phyloP scores from a whole-genome alignment of 1,284 basidiomycete genomes.

The Amylostereum areolatum region DNA sequence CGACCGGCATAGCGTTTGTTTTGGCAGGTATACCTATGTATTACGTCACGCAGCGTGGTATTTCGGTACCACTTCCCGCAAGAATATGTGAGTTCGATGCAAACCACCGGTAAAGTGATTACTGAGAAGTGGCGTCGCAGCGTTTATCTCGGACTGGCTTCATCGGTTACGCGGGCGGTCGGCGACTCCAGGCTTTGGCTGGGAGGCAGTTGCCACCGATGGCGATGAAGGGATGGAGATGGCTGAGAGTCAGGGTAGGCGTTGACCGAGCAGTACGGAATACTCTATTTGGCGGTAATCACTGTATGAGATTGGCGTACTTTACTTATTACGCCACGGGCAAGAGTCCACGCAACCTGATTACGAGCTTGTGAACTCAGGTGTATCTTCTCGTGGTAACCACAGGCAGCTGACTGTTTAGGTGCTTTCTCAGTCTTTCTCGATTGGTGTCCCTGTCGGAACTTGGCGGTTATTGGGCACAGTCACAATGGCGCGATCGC shows the following conservation, averaged over 20 bases:
- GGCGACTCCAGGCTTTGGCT: constrained; percentile 44
- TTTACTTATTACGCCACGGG: too few relatives aligned
- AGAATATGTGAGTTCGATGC: constrained; percentile 9
- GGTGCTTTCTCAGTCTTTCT: too few relatives aligned
- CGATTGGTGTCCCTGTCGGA: too few relatives aligned
- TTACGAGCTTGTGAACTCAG: too few relatives aligned
- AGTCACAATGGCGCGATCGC: too few relatives aligned
- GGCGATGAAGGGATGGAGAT: constrained; percentile 67
- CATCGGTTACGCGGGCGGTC: constrained; percentile 46
- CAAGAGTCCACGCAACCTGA: too few relatives aligned
- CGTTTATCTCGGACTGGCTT: constrained; percentile 34
- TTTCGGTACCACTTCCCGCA: constrained; percentile 3
- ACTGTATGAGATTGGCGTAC: too few relatives aligned
- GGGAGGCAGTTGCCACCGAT: constrained; percentile 71
- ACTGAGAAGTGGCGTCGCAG: constrained; percentile 22
- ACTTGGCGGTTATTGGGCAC: too few relatives aligned
- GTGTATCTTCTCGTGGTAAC: too few relatives aligned
- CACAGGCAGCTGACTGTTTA: too few relatives aligned
- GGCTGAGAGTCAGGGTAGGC: constrained; percentile 22
- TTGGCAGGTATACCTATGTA: constrained; percentile 79
- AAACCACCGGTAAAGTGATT: background rate
- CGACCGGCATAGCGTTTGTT: constrained; percentile 47
- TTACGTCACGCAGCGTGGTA: constrained; percentile 63
- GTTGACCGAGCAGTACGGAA: background rate
- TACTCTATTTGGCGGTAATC: too few relatives aligned